Evolutionary conservation across 352 stramenopile genomes (phyloP).

Genomic region (Globisporangium recalcitrans): DNA sequence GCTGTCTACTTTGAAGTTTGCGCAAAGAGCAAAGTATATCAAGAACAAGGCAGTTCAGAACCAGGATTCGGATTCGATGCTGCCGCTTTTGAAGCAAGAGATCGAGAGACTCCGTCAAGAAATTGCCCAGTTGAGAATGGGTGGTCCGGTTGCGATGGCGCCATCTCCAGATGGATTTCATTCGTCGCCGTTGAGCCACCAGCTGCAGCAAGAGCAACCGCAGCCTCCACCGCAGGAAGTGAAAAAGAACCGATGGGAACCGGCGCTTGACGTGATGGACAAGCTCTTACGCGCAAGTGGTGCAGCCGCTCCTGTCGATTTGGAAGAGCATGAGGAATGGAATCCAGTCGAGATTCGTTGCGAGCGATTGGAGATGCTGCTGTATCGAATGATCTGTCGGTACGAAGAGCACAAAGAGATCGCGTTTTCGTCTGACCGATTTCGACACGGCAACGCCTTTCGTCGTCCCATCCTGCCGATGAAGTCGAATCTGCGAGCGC

Average conservation of each 20-base stretch:
- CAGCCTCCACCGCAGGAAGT: constrained; percentile 21
- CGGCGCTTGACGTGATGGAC: constrained; percentile 76
- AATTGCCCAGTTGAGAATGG: constrained; percentile 34
- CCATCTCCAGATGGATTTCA: constrained; percentile 8
- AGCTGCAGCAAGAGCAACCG: constrained; percentile 14
- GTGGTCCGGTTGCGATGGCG: background rate
- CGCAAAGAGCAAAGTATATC: constrained; percentile 85
- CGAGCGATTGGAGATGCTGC: constrained; percentile 71
- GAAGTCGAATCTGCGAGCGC: constrained; percentile 39
- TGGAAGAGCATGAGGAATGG: constrained; percentile 29
- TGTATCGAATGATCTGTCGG: constrained; percentile 84
- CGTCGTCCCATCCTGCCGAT: constrained; percentile 14
- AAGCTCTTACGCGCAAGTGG: constrained; percentile 61
- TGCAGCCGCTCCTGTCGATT: constrained; percentile 33
- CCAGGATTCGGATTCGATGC: constrained; percentile 70
- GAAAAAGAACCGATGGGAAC: constrained; percentile 71
- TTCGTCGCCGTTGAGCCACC: constrained; percentile 6
- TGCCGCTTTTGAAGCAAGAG: constrained; percentile 69
- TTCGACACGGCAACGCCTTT: constrained; percentile 16
- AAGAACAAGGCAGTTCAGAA: constrained; percentile 88
- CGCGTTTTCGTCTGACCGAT: constrained; percentile 44
- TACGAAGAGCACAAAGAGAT: constrained; percentile 81
- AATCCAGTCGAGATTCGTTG: constrained; percentile 50
- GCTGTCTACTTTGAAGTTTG: constrained; percentile 85
- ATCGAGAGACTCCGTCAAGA: constrained; percentile 66